Evolutionary conservation across 208 protist genomes (phyloP).

Genomic region (Kentomonas sorsogonicus): DNA sequence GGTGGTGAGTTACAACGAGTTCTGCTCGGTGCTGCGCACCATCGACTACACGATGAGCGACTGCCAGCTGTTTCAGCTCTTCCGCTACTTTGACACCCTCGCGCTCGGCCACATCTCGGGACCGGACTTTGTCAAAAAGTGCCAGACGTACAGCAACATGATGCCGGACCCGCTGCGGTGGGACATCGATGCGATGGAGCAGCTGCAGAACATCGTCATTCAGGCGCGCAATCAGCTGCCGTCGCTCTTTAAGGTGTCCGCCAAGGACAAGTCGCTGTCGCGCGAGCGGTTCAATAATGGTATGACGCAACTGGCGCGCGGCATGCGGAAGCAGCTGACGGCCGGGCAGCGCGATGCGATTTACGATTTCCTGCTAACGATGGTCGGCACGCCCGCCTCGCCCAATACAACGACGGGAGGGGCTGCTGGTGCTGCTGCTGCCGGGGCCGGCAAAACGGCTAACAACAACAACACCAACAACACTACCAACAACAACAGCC

Average conservation of each 20-base stretch:
- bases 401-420: too few relatives aligned
- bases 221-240: constrained; percentile 70
- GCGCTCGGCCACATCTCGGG: constrained; percentile 61
- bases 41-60: constrained; percentile 85
- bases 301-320: constrained; percentile 59
- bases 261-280: constrained; percentile 46
- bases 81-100: constrained; percentile 59
- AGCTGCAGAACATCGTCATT: constrained; percentile 83
- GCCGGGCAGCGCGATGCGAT: constrained; percentile 70
- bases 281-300: constrained; percentile 63
- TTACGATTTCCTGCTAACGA: constrained; percentile 67
- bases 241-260: constrained; percentile 55
- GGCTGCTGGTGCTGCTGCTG: too few relatives aligned
- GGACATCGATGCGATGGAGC: constrained; percentile 81
- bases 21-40: constrained; percentile 77
- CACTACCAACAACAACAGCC: too few relatives aligned
- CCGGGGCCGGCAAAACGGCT: too few relatives aligned
- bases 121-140: constrained; percentile 57
- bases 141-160: constrained; percentile 35
- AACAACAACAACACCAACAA: too few relatives aligned
- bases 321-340: constrained; percentile 77
- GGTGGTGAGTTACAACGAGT: constrained; percentile 79
- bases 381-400: constrained; percentile 26
- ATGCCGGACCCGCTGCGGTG: constrained; percentile 65
- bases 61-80: constrained; percentile 79